These are phyloP conservation scores for Cyberlindnera maritima DNA, from an alignment of 805 yeast genomes.

Conservation along the genomic window DNA sequence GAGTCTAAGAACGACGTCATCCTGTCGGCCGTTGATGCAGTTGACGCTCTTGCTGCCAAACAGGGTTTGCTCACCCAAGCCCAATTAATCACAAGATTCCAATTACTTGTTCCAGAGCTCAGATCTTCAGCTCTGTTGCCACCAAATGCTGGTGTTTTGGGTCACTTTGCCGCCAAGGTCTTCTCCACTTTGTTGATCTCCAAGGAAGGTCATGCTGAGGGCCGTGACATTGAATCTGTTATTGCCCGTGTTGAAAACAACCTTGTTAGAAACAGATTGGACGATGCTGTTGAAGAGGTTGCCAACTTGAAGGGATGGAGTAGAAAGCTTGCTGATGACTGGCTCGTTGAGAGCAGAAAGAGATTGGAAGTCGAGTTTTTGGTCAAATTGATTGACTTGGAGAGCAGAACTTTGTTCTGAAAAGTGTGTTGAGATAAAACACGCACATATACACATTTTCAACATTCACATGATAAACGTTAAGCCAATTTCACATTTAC, in stretches of 20 bases:
- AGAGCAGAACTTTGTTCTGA: constrained; percentile 47
- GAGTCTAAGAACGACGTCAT: constrained; percentile 46
- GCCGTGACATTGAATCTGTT: constrained; percentile 84
- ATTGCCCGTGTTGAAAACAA: constrained; percentile 81
- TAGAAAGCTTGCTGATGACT: constrained; percentile 82
- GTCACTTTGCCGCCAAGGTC: constrained; percentile 77
- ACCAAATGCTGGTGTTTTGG: constrained; percentile 93
- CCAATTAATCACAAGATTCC: constrained; percentile 37
- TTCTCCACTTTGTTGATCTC: constrained; percentile 74
- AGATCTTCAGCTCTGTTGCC: constrained; percentile 88
- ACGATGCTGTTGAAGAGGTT: constrained; percentile 89
- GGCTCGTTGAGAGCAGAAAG: constrained; percentile 88
- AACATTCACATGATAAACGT: constrained; percentile 1
- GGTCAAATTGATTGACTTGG: constrained; percentile 64
- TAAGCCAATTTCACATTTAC: background rate
- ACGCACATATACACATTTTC: background rate
- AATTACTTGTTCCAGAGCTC: constrained; percentile 76
- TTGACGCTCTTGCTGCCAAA: constrained; percentile 43
- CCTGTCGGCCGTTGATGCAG: constrained; percentile 42
- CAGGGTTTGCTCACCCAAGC: constrained; percentile 52
- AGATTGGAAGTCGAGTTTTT: constrained; percentile 85
- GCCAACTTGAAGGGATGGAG: constrained; percentile 91
- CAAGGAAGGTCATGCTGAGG: constrained; percentile 76
- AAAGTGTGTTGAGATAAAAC: background rate
- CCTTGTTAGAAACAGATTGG: constrained; percentile 71